These are phyloP conservation scores for Selaginella tamariscina DNA, from an alignment of 75 land plant genomes.

Conservation along the genomic window DNA sequence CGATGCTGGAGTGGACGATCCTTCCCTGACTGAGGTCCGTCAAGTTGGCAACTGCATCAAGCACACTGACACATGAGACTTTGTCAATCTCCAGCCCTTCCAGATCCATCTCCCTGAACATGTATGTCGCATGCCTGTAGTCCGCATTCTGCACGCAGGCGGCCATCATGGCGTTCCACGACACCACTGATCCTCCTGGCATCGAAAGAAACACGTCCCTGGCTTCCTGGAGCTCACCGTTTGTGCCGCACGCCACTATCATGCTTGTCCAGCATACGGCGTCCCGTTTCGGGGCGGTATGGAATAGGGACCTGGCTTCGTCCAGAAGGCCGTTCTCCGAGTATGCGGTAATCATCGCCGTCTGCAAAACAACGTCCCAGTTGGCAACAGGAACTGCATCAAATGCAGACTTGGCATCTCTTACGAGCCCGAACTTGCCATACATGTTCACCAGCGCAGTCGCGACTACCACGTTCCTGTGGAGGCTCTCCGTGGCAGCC, in stretches of 20 bases:
- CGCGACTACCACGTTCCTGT: neutral
- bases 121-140: neutral
- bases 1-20: neutral
- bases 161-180: slow-evolving; percentile 1
- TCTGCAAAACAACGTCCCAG: neutral
- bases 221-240: neutral
- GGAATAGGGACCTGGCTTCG: neutral
- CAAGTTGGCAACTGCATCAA: neutral
- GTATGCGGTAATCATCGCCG: neutral
- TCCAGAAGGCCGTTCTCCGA: neutral
- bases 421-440: neutral
- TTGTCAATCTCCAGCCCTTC: neutral
- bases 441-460: neutral
- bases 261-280: neutral
- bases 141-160: neutral
- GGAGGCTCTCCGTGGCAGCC: neutral
- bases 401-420: neutral
- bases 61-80: neutral
- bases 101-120: neutral
- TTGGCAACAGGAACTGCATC: neutral
- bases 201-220: neutral
- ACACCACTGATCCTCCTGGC: neutral
- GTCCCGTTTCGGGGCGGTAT: neutral
- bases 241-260: neutral
- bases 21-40: neutral